phyloP scores from a whole-genome alignment of 192 early-diverging fungal genomes.

The Coemansia javaensis region DNA sequence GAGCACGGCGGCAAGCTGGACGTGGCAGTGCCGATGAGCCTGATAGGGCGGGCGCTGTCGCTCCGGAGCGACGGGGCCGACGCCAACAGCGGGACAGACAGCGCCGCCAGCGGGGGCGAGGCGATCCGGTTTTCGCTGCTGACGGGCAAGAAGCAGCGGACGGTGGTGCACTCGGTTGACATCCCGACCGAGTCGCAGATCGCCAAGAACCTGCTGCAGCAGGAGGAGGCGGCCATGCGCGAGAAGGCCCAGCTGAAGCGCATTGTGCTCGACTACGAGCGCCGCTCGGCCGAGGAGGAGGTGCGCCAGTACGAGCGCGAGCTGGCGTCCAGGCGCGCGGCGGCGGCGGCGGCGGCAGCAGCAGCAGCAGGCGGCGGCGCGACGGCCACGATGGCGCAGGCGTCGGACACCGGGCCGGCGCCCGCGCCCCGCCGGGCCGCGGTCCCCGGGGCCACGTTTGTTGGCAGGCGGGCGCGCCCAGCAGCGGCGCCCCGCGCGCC shows the following conservation, averaged over 20 bases:
- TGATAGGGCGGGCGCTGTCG: conserved; percentile 35
- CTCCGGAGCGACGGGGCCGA: too few relatives aligned
- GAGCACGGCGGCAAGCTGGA: conserved; percentile 65
- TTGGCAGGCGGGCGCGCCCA: not conserved
- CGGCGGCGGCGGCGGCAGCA: too few relatives aligned
- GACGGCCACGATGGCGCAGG: too few relatives aligned
- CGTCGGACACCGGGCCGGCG: too few relatives aligned
- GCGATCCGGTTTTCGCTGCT: conserved; percentile 42
- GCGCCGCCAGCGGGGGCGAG: conserved; percentile 1
- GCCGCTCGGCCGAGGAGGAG: conserved; percentile 42
- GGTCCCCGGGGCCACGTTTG: conserved; percentile 28
- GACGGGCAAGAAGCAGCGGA: conserved; percentile 44
- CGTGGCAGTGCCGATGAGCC: conserved; percentile 79
- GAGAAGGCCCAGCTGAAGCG: conserved; percentile 88
- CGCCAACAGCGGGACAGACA: too few relatives aligned
- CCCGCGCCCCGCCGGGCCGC: not conserved
- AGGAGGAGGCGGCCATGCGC: conserved; percentile 82
- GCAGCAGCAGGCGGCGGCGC: too few relatives aligned
- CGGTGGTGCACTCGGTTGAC: conserved; percentile 27
- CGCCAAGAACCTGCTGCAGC: conserved; percentile 72
- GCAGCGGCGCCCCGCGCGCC: conserved; percentile 3
- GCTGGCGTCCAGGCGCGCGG: conserved; percentile 6
- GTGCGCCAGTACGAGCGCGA: conserved; percentile 13
- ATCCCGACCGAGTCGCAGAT: conserved; percentile 65
- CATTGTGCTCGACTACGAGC: conserved; percentile 86